Evolutionary conservation across 2,329 filamentous ascomycete genomes (phyloP), one percentile per base, ranked within the genome.

Genomic region (Colletotrichum sp.): DNA sequence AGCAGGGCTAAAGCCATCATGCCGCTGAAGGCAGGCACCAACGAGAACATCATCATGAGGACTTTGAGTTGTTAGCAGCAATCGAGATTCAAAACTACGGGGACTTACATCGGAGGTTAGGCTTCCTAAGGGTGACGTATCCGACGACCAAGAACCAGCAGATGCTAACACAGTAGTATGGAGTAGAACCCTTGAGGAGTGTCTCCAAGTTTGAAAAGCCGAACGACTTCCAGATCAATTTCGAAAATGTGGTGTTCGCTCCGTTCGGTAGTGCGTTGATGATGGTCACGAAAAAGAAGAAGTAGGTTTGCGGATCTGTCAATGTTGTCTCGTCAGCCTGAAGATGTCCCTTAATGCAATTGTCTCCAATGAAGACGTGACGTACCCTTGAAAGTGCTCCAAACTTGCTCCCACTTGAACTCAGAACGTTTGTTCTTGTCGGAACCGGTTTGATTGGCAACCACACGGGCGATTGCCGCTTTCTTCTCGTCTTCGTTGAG

Each of bases 251-350:
- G 7, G 82, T 82, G 60, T 79, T 82, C n/a, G 80, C 83, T 16
- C 83, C 82, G 43, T 84, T 82, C 3, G 83, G 83, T 5, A 84
- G 69, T 1, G 81, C 78, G 70, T 83, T 83, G 28, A 84, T 76
- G 61, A 84, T 82, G 7, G 81, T 82, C 8, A 82, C 79, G 72
- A 84, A 82, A 77, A 84, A 84, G 75, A 83, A 82, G 75, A 84
- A 84, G 63, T 83, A 82, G 0, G 80, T 82, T 67, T 83, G 82
- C 3, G 82, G 81, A 36, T 83, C 80, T 77, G 32, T 68, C 15
- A 24, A 58, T 2, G 55, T 28, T 15, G 21, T 18, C 26, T 58
- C 4, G 55, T 58, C 9, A 58, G n/a, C 58, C 10, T 30, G 58
- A n/a, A 32, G n/a, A 2, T 13, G 12, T 21, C 12, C n/a, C 43